Base-by-base conservation (phyloP, 106 monocot species). In the Cymbidium sinense region DNA sequence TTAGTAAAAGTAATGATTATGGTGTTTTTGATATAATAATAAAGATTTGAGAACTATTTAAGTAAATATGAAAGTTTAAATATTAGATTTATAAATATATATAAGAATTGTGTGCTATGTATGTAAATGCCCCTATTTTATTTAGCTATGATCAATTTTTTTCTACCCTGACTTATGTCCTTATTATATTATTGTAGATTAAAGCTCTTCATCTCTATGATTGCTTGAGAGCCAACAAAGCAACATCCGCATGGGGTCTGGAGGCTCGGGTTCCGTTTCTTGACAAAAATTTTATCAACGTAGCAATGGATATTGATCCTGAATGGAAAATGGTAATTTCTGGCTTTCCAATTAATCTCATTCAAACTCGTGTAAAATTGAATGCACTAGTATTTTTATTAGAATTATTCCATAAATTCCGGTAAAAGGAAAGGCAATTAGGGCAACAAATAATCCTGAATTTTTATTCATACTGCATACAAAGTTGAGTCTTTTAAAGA, bases 261-360 rank as follows among this genome's bases (percentile, higher is more conserved):
- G 90, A 90, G 78, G 87, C 90, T 75, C 90, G 90, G 76, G 90
- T 90, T 73, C 90, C 90, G 19, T 90, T 90, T 81, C 76, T 90
- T 41, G 90, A 90, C 85, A 90, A 90, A 69, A 75, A 73, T 28
- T 87, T 90, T 76, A 83, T 90, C 77, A 79, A 83, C 27, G n/a
- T 90, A 76, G 90, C 90, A 29, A 90, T 90, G 90, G 79, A 85
- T 65, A 82, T 87, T 64, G 90, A 90, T 83, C 90, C 90, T 73
- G 85, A 85, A 81, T 90, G 90, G 90, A 90, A 90, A 80, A 90
- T 90, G 87, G 90, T 90, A 81, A 41, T 75, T 77, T 2, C 47
- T 75, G 39, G 34, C 3, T 30, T 65, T 35, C 52, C 17, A 75
- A 15, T 30, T 9, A 27, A 7, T 75, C 3, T 27, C 1, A 50